Conservation (phyloP, 1,284 basidiomycete species). For the Ustilago hordei region DNA sequence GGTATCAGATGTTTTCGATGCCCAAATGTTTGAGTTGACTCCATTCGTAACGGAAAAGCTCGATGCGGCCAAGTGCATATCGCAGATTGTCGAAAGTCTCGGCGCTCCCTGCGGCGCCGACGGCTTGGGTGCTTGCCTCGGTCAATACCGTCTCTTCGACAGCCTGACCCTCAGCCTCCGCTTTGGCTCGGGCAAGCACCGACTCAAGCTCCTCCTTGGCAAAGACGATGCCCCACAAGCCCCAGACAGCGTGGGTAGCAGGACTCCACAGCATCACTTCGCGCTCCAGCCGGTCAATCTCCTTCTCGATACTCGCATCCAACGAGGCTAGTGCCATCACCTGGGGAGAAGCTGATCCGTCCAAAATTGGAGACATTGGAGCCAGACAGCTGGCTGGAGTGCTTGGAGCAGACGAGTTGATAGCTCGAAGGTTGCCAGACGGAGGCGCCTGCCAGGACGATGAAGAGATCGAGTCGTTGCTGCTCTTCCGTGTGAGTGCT, state of each 20-base stretch:
- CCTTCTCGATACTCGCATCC: slow-evolving; percentile 54
- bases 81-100: slow-evolving; percentile 66
- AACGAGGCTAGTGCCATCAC: slow-evolving; percentile 45
- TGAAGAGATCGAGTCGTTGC: slow-evolving; percentile 46
- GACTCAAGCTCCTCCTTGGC: slow-evolving; percentile 59
- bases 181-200: slow-evolving; percentile 38
- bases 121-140: slow-evolving; percentile 11
- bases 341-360: slow-evolving; percentile 41
- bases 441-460: slow-evolving; percentile 50
- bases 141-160: slow-evolving; percentile 32
- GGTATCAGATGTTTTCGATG: slow-evolving; percentile 27
- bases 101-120: slow-evolving; percentile 33
- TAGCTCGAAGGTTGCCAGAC: slow-evolving; percentile 22
- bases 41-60: slow-evolving; percentile 63
- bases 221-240: slow-evolving; percentile 67
- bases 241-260: slow-evolving; percentile 66
- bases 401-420: slow-evolving; percentile 28
- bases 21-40: slow-evolving; percentile 35
- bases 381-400: slow-evolving; percentile 31
- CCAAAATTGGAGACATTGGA: slow-evolving; percentile 20
- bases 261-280: slow-evolving; percentile 64
- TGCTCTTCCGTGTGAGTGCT: slow-evolving; percentile 14
- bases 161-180: slow-evolving; percentile 30
- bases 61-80: slow-evolving; percentile 63
- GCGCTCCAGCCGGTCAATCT: slow-evolving; percentile 64